Evolutionary conservation across 768 basidiomycete species (phyloP).

Genomic region (Lentinula edodes): DNA sequence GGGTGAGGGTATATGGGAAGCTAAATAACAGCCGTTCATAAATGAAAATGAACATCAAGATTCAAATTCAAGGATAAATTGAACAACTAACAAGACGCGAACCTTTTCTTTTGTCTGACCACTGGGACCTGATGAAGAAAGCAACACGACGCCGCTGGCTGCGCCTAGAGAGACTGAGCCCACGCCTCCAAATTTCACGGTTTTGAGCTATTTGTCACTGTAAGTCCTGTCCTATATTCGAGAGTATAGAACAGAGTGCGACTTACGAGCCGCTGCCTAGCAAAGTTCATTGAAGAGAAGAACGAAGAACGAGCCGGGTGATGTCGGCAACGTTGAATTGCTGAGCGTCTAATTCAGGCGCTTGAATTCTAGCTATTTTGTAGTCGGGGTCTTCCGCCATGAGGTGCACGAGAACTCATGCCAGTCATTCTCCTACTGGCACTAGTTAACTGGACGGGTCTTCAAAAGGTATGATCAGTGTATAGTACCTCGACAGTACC

Average conservation of each 20-base stretch:
- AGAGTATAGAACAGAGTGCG: background rate
- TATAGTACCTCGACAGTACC: no score
- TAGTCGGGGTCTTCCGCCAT: no score
- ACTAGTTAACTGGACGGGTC: no score
- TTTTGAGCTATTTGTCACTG: background rate
- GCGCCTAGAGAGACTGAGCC: constrained; percentile 1
- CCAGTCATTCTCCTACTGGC: no score
- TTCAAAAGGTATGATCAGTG: no score
- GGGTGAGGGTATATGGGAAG: constrained; percentile 77
- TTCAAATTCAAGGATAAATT: background rate
- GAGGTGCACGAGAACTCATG: no score
- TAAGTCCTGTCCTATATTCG: background rate
- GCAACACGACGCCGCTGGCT: background rate
- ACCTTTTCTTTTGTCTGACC: background rate
- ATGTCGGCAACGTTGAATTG: background rate
- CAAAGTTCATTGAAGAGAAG: constrained; percentile 1
- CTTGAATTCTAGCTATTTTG: constrained; percentile 20
- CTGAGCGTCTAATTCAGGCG: background rate
- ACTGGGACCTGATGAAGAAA: background rate
- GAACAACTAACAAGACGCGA: background rate
- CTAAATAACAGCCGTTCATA: constrained; percentile 30
- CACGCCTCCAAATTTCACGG: background rate
- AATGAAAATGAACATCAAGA: no score
- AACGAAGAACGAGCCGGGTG: background rate
- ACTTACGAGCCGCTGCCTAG: constrained; percentile 3